Evolutionary conservation across 306 rosid species (phyloP), one percentile per base, ranked within the genome.

Genomic region (Vicia villosa): DNA sequence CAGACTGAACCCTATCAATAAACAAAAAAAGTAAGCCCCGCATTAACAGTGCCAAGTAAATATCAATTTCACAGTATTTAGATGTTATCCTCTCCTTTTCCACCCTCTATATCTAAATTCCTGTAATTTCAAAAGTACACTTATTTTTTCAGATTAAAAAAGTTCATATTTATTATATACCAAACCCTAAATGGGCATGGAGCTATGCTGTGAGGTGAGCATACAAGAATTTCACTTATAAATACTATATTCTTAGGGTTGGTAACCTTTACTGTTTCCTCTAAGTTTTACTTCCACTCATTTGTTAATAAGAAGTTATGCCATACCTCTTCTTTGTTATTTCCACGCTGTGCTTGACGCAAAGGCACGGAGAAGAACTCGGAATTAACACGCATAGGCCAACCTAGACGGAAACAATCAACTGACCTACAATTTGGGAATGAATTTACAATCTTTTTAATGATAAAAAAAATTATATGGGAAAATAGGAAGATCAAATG

Each of bases 341-440:
- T 55, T 36, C 7, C 63, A 76, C 2, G 62, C 5, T 64, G 65
- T 38, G 66, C 74, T 4, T 1, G 36, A 64, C 76, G 84, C 30
- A 15, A 19, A 57, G 89, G 88, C 63, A 60, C 73, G 58, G 72
- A 82, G 80, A 94, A 94, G 89, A 90, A 94, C 40, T 81, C 87
- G 16, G 92, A 82, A 73, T 80, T 83, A 49, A 86, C 79, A 30
- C 92, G 94, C 98, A 94, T 94, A 10, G 98, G 98, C 98, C 98
- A 94, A 30, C 96, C 87, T 69, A 94, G 73, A 66, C 82, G 81
- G 72, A 94, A 94, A 75, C 98, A 94, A 66, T 87, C 88, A 83
- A 49, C 65, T 28, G 98, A 90, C 98, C 98, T 94, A 46, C 79
- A 90, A 57, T 66, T 62, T 64, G 30, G 69, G 51, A 70, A 77